Evolutionary conservation across 106 monocot species (phyloP).

Genomic region (Platanthera guangdongensis): DNA sequence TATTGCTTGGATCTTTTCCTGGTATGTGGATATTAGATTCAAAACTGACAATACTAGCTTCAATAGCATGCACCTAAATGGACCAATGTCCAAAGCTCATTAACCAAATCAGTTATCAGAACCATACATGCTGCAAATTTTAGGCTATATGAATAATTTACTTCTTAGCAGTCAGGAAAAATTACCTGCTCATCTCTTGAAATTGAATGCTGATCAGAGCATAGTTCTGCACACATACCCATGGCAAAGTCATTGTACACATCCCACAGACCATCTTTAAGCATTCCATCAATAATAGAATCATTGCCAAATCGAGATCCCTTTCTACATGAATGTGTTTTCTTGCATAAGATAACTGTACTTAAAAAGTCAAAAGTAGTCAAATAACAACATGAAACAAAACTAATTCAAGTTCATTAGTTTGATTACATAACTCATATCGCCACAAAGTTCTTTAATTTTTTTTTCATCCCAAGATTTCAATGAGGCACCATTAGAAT

Average conservation of each 20-base stretch:
- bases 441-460: not conserved
- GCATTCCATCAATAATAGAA: constrained; percentile 85
- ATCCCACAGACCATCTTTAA: constrained; percentile 99
- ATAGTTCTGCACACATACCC: constrained; percentile 92
- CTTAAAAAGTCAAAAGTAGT: not conserved
- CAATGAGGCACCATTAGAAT: not conserved
- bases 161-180: not conserved
- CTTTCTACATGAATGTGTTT: constrained; percentile 43
- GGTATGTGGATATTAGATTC: too few relatives aligned
- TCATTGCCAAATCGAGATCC: constrained; percentile 98
- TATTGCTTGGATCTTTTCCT: too few relatives aligned
- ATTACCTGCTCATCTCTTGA: constrained; percentile 85
- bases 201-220: constrained; percentile 79
- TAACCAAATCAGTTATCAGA: too few relatives aligned
- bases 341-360: not conserved
- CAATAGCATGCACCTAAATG: too few relatives aligned
- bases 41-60: too few relatives aligned
- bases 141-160: not conserved
- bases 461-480: not conserved
- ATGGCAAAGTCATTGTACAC: constrained; percentile 83
- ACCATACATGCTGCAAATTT: not conserved
- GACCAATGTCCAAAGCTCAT: too few relatives aligned
- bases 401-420: not conserved
- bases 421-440: not conserved
- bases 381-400: not conserved